These are phyloP conservation scores for Teratosphaeria viscida DNA, from an alignment of 2,329 filamentous ascomycete genomes.

Conservation along the genomic window DNA sequence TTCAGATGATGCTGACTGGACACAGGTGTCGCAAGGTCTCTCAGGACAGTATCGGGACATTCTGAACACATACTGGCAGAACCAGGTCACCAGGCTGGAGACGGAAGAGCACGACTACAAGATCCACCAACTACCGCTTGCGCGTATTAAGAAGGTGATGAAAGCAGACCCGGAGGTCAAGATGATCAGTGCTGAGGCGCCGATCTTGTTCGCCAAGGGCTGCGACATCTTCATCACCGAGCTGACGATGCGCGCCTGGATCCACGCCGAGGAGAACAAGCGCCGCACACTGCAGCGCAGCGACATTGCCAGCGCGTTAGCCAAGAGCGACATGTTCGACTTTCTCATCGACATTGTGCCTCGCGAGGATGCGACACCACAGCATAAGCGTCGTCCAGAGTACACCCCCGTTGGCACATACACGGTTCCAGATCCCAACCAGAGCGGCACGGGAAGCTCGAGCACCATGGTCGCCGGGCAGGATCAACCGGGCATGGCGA, in stretches of 20 bases:
- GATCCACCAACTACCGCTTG: conserved; percentile 87
- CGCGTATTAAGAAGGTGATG: conserved; percentile 99
- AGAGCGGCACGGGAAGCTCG: conserved; percentile 29
- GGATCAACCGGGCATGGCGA: conserved; percentile 20
- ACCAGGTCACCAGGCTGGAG: conserved; percentile 92
- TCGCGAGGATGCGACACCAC: conserved; percentile 79
- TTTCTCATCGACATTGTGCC: conserved; percentile 98
- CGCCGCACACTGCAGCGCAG: conserved; percentile 86
- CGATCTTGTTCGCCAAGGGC: conserved; percentile 94
- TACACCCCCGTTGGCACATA: conserved; percentile 32
- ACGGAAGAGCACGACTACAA: conserved; percentile 97
- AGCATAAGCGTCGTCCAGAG: conserved; percentile 57
- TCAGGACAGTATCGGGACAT: conserved; percentile 92
- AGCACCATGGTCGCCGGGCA: conserved; percentile 21
- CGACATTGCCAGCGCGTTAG: conserved; percentile 88
- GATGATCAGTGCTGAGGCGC: conserved; percentile 98
- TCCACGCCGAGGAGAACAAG: conserved; percentile 98
- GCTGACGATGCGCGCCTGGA: conserved; percentile 98
- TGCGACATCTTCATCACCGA: conserved; percentile 96
- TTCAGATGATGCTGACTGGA: conserved; percentile 15
- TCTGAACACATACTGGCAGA: conserved; percentile 97
- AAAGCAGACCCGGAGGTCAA: conserved; percentile 98
- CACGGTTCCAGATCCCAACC: conserved; percentile 42
- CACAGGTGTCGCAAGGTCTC: conserved; percentile 88
- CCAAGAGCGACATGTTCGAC: conserved; percentile 99